Percentiles rank a stretch among this genome's conserved stretches.
These are phyloP conservation scores for Fusarium abutilonis DNA, from an alignment of 2,329 filamentous ascomycete genomes.

Conservation along the genomic window DNA sequence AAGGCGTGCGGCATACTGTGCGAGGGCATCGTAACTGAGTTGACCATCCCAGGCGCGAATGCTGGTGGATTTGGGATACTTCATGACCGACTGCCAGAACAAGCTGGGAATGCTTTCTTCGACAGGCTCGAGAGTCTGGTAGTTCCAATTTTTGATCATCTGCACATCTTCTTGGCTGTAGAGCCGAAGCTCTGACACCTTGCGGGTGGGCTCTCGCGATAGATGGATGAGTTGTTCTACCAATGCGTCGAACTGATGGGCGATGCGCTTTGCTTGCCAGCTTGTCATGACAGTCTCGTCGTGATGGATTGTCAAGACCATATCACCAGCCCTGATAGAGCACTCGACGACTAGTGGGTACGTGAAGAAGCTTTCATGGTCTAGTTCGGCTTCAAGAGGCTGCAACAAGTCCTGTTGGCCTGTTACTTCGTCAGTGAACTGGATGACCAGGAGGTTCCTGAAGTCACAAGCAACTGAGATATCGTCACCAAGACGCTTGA, in stretches of 20 bases:
- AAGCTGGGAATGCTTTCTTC: neutral
- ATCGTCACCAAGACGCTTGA: conserved; percentile 35
- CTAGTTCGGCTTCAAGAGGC: conserved; percentile 9
- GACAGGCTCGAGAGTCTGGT: fast-evolving
- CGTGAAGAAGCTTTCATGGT: conserved; percentile 34
- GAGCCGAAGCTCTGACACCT: conserved; percentile 25
- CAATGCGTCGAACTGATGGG: conserved; percentile 31
- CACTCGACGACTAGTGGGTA: conserved; percentile 43
- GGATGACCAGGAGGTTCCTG: conserved; percentile 47
- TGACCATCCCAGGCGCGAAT: conserved; percentile 38
- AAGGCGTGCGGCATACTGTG: conserved; percentile 9
- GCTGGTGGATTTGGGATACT: neutral
- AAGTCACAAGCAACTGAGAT: conserved; percentile 40
- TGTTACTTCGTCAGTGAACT: conserved; percentile 10
- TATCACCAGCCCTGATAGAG: conserved; percentile 3
- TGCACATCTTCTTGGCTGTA: conserved; percentile 19
- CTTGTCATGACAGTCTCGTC: conserved; percentile 12
- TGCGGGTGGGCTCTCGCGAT: conserved; percentile 4
- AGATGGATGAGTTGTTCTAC: conserved; percentile 26
- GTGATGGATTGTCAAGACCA: conserved; percentile 28
- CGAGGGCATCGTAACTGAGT: conserved; percentile 25
- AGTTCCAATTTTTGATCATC: conserved; percentile 31
- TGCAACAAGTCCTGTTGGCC: conserved; percentile 2
- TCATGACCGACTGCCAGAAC: conserved; percentile 17
- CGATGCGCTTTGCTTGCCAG: conserved; percentile 27